Evolutionary conservation across 1,139 yeast genomes (phyloP), one percentile per base, ranked within the genome.

Genomic region (Suhomyces kunorum): DNA sequence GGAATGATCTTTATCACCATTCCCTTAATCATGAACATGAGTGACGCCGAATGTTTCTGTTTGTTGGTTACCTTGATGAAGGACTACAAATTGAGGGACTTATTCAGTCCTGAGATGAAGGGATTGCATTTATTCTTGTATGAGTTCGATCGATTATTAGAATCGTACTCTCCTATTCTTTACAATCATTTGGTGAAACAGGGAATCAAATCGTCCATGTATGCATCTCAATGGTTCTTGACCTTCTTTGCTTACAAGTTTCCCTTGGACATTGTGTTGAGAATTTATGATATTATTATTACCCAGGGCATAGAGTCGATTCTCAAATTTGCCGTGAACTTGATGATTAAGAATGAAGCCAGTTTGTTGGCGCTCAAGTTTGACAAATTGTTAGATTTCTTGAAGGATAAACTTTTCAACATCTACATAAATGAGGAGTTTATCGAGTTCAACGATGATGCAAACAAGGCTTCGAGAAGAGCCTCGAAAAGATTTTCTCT

Each of bases 1-100:
- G 98, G 98, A 6, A 88, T 92, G 96, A 95, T 94, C 2, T 90
- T 92, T 55, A 78, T 92, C 32, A 78, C 88, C 0, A 89, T 88
- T 7, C 98, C 98, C 0, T 64, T 92, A 39, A 71, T 89, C 38
- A 74, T 90, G 68, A 87, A 87, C 53, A 77, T 88, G 80, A 77
- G 74, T 28, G 96, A 90, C 51, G 73, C 83, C 23, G 98, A 92
- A 58, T 83, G 96, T 6, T 90, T 92, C 63, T 81, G 94, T 45
- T 61, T 90, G 50, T 69, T 92, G 42, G 88, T 84, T 11, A 81
- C 82, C 38, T 69, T 92, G 46, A 90, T 92, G 97, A 83, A 85
- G 55, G 83, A 80, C 34, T 92, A 92, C 58, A 80, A 81, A 16
- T 70, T 92, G 48, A 73, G 97, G 44, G 80, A 82, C 6, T 64